phyloP scores from a whole-genome alignment of 2,329 filamentous ascomycete genomes.

The Pezicula carpinea region DNA sequence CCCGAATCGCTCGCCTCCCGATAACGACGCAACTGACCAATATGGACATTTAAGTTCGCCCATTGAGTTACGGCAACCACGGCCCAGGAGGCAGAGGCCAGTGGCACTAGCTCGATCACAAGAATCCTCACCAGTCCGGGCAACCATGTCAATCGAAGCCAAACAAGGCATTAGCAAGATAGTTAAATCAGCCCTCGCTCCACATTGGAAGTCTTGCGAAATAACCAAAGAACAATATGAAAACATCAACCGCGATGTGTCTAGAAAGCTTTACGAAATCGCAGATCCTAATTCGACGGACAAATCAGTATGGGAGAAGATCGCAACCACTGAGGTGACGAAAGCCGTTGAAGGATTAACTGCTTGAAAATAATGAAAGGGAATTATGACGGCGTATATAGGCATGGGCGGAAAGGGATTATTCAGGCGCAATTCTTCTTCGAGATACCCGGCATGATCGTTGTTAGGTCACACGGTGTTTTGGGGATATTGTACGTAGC shows the following conservation, averaged over 20 bases:
- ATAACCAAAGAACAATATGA: constrained; percentile 89
- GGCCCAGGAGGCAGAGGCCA: constrained; percentile 24
- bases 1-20: constrained; percentile 48
- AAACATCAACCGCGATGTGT: constrained; percentile 85
- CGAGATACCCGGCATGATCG: constrained; percentile 18
- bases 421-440: constrained; percentile 13
- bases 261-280: constrained; percentile 78
- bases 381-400: constrained; percentile 9
- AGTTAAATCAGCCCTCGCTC: constrained; percentile 77
- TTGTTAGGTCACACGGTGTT: constrained; percentile 7
- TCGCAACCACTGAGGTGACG: constrained; percentile 74
- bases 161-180: constrained; percentile 88
- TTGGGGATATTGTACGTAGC: not conserved
- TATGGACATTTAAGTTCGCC: constrained; percentile 18
- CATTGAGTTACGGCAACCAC: constrained; percentile 26
- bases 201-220: constrained; percentile 68
- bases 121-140: constrained; percentile 65
- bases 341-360: constrained; percentile 61
- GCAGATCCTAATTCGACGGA: constrained; percentile 44
- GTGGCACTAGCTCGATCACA: constrained; percentile 28
- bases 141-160: constrained; percentile 68
- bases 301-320: constrained; percentile 66
- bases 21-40: constrained; percentile 17
- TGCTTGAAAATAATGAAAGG: constrained; percentile 31
- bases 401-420: constrained; percentile 8